Evolutionary conservation across 371 early-diverging fungal species (phyloP).

Genomic region (Mucor sp.): DNA sequence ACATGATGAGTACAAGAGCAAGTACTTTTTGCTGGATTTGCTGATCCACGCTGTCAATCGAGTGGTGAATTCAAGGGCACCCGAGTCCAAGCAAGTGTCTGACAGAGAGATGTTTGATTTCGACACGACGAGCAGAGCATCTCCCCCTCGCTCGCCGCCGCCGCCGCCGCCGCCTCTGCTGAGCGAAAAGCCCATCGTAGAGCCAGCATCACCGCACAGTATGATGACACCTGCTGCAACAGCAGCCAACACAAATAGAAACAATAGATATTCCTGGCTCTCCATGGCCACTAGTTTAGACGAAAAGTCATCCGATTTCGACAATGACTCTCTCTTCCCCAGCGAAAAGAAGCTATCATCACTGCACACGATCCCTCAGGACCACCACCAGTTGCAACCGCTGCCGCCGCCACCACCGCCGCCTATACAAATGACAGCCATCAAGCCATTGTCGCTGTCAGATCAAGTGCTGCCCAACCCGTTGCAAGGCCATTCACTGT

Average conservation of each 20-base stretch:
- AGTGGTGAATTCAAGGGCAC: conserved; percentile 39
- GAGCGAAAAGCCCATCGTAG: not conserved
- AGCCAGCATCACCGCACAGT: not conserved
- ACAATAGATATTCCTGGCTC: conserved; percentile 18
- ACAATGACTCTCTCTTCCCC: not conserved
- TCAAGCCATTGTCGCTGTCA: not conserved
- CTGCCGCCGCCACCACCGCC: not conserved
- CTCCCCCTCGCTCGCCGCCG: no score
- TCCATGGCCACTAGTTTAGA: conserved; percentile 8
- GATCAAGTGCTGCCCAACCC: conserved; percentile 14
- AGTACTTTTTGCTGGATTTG: conserved; percentile 17
- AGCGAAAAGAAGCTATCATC: conserved; percentile 5
- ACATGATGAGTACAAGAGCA: conserved; percentile 5
- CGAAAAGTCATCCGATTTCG: not conserved
- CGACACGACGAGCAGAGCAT: no score
- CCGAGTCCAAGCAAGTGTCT: conserved; percentile 24
- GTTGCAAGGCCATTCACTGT: conserved; percentile 32
- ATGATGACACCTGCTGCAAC: not conserved
- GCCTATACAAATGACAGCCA: not conserved
- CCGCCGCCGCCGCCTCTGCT: not conserved
- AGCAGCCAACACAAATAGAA: not conserved
- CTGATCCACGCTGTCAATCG: conserved; percentile 32
- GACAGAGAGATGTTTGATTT: conserved; percentile 16
- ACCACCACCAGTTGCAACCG: not conserved
- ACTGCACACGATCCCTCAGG: not conserved